phyloP scores from a whole-genome alignment of 139 green algal genomes.

The Edaphochlamys debaryana region DNA sequence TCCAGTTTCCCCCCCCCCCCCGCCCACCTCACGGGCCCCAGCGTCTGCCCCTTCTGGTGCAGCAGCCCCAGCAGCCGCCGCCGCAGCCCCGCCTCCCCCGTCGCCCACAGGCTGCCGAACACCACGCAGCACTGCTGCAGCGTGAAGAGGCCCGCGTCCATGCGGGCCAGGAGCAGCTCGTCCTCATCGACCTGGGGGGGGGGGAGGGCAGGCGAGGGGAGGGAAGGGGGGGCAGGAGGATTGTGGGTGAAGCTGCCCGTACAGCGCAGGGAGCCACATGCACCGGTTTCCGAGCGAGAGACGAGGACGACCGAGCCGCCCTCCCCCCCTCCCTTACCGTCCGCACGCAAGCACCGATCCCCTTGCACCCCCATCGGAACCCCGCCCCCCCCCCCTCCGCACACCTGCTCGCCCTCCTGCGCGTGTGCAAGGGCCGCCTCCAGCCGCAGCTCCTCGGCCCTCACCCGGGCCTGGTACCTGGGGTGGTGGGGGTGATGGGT shows the following conservation, averaged over 20 bases:
- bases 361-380: too few relatives aligned
- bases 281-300: too few relatives aligned
- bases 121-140: slow-evolving; percentile 82
- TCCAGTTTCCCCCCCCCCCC: not conserved
- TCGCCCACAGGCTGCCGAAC: slow-evolving; percentile 78
- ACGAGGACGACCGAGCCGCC: not conserved
- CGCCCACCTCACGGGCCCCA: slow-evolving; percentile 64
- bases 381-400: not conserved
- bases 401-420: slow-evolving; percentile 36
- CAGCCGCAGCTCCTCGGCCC: slow-evolving; percentile 38
- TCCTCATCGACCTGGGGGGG: slow-evolving; percentile 37
- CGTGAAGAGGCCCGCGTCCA: slow-evolving; percentile 87
- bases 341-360: too few relatives aligned
- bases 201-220: not conserved
- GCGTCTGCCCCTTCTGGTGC: slow-evolving; percentile 77
- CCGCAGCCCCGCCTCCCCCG: slow-evolving; percentile 74
- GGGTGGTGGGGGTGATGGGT: too few relatives aligned
- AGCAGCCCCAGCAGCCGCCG: slow-evolving; percentile 79
- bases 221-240: not conserved
- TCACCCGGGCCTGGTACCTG: slow-evolving; percentile 68
- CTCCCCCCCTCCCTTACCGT: not conserved
- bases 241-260: too few relatives aligned
- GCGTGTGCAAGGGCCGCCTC: slow-evolving; percentile 1
- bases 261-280: too few relatives aligned
- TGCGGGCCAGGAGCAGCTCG: slow-evolving; percentile 53